Percentiles rank a stretch among this genome's conserved stretches.
phyloP scores from a whole-genome alignment of 1,284 basidiomycete genomes.

The Ustilago crameri region DNA sequence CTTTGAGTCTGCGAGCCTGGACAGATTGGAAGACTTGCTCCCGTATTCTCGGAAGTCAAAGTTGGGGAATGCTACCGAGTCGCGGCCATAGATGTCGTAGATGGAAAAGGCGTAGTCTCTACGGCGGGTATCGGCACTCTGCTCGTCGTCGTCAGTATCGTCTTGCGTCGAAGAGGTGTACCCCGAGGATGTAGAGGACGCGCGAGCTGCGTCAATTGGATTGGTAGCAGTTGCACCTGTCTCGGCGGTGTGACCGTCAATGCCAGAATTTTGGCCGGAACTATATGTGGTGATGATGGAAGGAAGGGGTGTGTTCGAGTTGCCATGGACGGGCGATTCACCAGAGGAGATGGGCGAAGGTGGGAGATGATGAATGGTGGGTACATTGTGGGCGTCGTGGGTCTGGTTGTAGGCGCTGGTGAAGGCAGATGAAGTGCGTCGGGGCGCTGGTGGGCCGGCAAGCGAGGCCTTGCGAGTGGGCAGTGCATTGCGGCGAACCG shows the following conservation, averaged over 20 bases:
- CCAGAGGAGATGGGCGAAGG: constrained; percentile 59
- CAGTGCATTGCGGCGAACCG: background rate
- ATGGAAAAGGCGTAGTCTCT: constrained; percentile 62
- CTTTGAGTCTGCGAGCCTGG: constrained; percentile 36
- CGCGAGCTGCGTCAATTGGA: constrained; percentile 22
- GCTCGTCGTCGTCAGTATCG: constrained; percentile 58
- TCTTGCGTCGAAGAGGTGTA: constrained; percentile 52
- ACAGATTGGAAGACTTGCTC: constrained; percentile 39
- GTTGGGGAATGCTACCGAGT: constrained; percentile 65
- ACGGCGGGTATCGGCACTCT: constrained; percentile 26
- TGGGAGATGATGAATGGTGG: constrained; percentile 46
- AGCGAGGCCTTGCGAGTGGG: constrained; percentile 27
- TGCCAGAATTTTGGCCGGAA: constrained; percentile 18
- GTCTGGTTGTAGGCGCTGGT: constrained; percentile 18
- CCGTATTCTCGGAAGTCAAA: constrained; percentile 53
- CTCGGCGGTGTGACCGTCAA: constrained; percentile 2
- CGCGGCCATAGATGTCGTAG: constrained; percentile 64
- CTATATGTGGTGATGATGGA: constrained; percentile 38
- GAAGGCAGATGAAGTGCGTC: constrained; percentile 35
- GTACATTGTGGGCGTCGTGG: constrained; percentile 13
- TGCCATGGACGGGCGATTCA: constrained; percentile 45
- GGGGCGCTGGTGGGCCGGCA: constrained; percentile 19
- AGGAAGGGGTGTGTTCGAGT: constrained; percentile 12
- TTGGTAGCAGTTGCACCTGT: constrained; percentile 11
- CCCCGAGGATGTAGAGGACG: constrained; percentile 45